Evolutionary conservation across 352 stramenopile species (phyloP).

Genomic region (Phytophthora colocasiae): DNA sequence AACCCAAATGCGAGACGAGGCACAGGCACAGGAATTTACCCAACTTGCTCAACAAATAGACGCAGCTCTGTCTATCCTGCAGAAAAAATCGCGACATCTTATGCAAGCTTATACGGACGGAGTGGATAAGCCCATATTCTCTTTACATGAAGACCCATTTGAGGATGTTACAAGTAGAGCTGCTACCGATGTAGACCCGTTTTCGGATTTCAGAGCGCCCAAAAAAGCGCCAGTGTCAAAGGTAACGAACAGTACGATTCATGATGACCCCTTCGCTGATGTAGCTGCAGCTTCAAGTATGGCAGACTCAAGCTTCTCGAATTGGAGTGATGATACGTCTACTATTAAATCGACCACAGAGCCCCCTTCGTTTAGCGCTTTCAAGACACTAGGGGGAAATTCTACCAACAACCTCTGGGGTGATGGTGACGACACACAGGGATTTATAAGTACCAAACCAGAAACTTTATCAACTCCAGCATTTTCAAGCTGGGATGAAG

Average conservation of each 20-base stretch:
- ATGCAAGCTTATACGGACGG: neutral
- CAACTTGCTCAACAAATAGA: slow-evolving; percentile 48
- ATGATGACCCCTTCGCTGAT: slow-evolving; percentile 23
- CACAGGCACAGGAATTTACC: slow-evolving; percentile 23
- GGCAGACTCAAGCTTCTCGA: slow-evolving; percentile 6
- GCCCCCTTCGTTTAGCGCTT: neutral
- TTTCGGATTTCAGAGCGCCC: slow-evolving; percentile 24
- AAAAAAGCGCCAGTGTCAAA: neutral
- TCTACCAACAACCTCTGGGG: slow-evolving; percentile 4
- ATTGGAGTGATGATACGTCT: slow-evolving; percentile 7
- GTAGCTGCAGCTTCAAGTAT: slow-evolving; percentile 4
- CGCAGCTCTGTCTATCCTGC: slow-evolving; percentile 47
- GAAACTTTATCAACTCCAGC: neutral
- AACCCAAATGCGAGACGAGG: slow-evolving; percentile 44
- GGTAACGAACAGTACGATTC: neutral
- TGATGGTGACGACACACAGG: neutral
- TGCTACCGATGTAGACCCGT: slow-evolving; percentile 21
- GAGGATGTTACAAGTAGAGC: slow-evolving; percentile 6
- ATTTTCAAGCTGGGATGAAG: slow-evolving; percentile 14
- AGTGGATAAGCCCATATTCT: slow-evolving; percentile 9
- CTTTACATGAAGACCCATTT: slow-evolving; percentile 13
- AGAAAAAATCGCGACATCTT: slow-evolving; percentile 8
- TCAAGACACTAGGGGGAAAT: neutral
- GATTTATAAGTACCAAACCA: neutral
- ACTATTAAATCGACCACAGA: neutral